Percentiles rank a stretch among this genome's conserved stretches.
phyloP scores from a whole-genome alignment of 495 filamentous ascomycete genomes.

The Trichoderma parareesei region DNA sequence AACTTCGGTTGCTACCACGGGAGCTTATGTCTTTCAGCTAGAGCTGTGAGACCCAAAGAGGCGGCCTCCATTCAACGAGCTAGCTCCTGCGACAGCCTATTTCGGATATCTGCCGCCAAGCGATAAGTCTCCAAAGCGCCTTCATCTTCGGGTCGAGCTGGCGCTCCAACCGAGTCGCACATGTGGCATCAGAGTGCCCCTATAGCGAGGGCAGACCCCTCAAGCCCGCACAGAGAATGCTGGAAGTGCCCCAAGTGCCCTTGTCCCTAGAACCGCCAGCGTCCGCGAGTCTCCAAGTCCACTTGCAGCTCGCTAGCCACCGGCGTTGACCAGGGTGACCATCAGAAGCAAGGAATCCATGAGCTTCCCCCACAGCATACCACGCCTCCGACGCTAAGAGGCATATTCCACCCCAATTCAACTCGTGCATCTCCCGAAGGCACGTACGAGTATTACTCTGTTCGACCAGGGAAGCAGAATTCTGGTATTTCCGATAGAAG shows the following conservation, averaged over 20 bases:
- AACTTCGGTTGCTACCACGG: conserved; percentile 7
- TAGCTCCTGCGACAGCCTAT: neutral
- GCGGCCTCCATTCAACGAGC: neutral
- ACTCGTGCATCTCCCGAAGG: neutral
- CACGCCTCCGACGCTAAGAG: conserved; percentile 5
- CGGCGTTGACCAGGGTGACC: neutral
- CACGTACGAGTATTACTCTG: neutral
- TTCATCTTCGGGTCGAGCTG: neutral
- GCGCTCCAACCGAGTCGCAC: neutral
- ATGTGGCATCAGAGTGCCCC: neutral
- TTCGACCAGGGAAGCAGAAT: neutral
- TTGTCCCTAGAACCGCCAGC: neutral
- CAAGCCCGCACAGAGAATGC: neutral
- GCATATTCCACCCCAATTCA: conserved; percentile 3
- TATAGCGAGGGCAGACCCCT: neutral
- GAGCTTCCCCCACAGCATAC: conserved; percentile 6
- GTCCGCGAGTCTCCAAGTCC: neutral
- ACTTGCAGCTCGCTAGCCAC: neutral
- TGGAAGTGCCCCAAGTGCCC: neutral
- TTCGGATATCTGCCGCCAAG: neutral
- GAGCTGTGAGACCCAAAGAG: neutral
- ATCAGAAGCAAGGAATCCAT: neutral
- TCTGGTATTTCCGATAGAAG: neutral
- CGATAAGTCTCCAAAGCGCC: neutral
- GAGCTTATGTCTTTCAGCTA: conserved; percentile 7